Evolutionary conservation across 495 filamentous ascomycete genomes (phyloP).

Genomic region (Talaromyces stipitatus): DNA sequence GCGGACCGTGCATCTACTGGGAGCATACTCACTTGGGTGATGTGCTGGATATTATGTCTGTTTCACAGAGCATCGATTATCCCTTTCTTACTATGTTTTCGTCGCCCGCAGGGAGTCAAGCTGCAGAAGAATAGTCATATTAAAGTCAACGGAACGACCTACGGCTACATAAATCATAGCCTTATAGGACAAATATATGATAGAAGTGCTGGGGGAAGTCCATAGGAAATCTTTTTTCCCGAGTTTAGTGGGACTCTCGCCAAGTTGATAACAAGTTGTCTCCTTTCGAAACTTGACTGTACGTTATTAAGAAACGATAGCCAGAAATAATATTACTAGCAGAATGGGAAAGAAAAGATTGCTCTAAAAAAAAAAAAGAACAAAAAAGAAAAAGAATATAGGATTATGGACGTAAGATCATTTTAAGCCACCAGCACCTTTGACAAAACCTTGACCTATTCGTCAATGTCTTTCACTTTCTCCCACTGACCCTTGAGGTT

Average conservation of each 20-base stretch:
- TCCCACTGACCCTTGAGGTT: constrained; percentile 73
- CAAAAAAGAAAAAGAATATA: constrained; percentile 9
- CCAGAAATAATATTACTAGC: not conserved
- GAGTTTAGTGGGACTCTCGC: no score
- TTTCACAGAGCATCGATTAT: not conserved
- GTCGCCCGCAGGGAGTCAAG: not conserved
- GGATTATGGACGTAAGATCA: not conserved
- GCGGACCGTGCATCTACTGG: constrained; percentile 52
- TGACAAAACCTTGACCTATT: constrained; percentile 41
- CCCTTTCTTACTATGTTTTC: not conserved
- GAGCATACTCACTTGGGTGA: constrained; percentile 17
- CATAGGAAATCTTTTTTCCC: no score
- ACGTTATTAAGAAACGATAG: not conserved
- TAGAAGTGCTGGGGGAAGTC: no score
- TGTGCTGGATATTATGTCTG: not conserved
- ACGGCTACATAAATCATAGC: no score
- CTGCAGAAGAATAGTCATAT: no score
- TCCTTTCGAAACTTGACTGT: no score
- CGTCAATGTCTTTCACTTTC: constrained; percentile 91
- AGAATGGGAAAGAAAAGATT: not conserved
- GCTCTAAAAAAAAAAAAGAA: not conserved
- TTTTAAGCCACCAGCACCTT: not conserved
- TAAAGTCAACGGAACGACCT: no score
- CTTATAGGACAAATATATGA: no score
- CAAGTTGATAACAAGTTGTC: no score